phyloP scores from a whole-genome alignment of 2,329 filamentous ascomycete species.

The Fusarium bulbicola region DNA sequence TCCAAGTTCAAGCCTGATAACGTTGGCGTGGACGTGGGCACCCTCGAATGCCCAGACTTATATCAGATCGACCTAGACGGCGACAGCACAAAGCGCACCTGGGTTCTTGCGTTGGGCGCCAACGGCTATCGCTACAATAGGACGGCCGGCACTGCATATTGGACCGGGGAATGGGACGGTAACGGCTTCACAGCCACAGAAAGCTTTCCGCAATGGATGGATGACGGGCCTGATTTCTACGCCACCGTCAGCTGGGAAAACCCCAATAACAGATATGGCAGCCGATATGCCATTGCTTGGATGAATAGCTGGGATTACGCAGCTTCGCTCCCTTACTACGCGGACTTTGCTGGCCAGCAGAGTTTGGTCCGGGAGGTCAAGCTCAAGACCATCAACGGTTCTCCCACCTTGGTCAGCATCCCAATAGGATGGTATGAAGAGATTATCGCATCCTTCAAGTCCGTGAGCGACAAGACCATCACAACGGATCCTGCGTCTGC shows the following conservation, averaged over 20 bases:
- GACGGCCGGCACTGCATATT: neutral
- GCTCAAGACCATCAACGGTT: neutral
- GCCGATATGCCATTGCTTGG: neutral
- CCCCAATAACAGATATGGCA: neutral
- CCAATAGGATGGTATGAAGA: neutral
- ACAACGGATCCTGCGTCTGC: neutral
- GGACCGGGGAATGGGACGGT: rapidly evolving
- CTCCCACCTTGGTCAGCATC: neutral
- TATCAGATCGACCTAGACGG: neutral
- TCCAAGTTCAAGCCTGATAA: neutral
- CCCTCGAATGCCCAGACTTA: neutral
- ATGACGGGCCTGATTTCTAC: neutral
- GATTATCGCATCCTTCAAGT: rapidly evolving
- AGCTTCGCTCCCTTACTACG: neutral
- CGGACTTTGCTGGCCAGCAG: neutral
- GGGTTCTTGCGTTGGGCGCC: neutral
- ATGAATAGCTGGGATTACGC: neutral
- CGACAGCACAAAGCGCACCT: neutral
- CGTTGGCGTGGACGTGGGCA: neutral
- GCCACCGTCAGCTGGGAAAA: neutral
- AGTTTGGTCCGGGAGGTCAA: neutral
- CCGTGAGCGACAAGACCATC: neutral
- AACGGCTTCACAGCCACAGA: neutral
- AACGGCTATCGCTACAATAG: neutral
- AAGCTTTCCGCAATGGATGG: neutral